phyloP scores from a whole-genome alignment of 2,329 filamentous ascomycete genomes.

The Neurospora sp. region DNA sequence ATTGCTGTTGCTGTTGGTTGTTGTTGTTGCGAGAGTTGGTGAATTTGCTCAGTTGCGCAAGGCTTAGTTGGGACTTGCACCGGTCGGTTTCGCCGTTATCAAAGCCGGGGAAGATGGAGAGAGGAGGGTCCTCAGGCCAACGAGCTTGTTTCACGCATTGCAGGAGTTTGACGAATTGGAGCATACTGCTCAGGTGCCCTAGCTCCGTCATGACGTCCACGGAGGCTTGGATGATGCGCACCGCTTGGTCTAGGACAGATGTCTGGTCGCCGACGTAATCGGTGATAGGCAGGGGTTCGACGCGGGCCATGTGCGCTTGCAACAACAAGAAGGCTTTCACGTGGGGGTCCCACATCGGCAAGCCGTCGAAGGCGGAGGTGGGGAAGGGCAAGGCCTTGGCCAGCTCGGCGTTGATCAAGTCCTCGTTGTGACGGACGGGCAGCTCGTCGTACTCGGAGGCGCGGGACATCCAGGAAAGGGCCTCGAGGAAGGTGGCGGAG shows the following conservation, averaged over 20 bases:
- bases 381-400: constrained; percentile 66
- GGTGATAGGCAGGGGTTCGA: constrained; percentile 75
- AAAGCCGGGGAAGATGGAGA: constrained; percentile 72
- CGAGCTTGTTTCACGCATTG: constrained; percentile 88
- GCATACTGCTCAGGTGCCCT: constrained; percentile 67
- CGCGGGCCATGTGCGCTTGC: constrained; percentile 89
- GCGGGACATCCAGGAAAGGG: constrained; percentile 82
- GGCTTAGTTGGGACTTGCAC: constrained; percentile 30
- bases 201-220: constrained; percentile 91
- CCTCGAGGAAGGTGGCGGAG: constrained; percentile 69
- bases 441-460: constrained; percentile 97
- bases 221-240: constrained; percentile 91
- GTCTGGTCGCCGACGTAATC: constrained; percentile 95
- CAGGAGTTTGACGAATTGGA: constrained; percentile 74
- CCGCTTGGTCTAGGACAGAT: constrained; percentile 84
- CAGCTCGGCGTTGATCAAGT: constrained; percentile 88
- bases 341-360: constrained; percentile 98
- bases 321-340: constrained; percentile 91
- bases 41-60: constrained; percentile 33
- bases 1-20: constrained; percentile 15
- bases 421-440: constrained; percentile 95
- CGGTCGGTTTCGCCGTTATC: constrained; percentile 29
- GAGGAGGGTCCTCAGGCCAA: constrained; percentile 75
- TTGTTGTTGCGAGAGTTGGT: constrained; percentile 13
- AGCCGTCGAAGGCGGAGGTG: constrained; percentile 44